Base-by-base conservation (phyloP, 228 moss, liverwort and hornwort genomes). In the Sphagnum magellanicum region DNA sequence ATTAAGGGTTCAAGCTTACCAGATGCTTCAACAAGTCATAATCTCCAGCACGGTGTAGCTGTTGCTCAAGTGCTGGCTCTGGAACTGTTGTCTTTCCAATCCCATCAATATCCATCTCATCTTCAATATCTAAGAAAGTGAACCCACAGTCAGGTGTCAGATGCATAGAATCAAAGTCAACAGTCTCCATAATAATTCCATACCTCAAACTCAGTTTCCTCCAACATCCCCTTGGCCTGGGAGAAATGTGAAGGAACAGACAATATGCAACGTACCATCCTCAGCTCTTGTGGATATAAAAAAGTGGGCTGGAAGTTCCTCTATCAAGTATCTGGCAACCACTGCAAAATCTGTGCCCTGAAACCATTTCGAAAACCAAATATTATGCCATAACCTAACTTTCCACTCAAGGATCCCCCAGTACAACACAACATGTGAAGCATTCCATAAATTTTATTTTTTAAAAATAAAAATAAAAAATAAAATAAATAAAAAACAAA, bases 91-190 rank as follows among this genome's bases (percentile, higher is more conserved):
- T 63, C 48, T 66, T 75, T 74, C 63, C 77, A 75, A 70, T 68
- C 59, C 82, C 91, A 89, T 93, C 97, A 68, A 91, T 71, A 59
- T 93, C 93, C 97, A 93, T 93, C 75, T 93, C 90, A 68, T 97
- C 97, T 67, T 93, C 97, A 74, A 77, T 79, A 78, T 84, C 93
- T 95, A 55, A 32, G 32, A 32, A 32, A 32, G 32, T 32, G 32
- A 32, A 32, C 32, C 32, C 32, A 32, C 32, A 32, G 32, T 32
- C 32, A 32, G 32, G 3, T 32, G 32, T 32, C 32, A 32, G 32
- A 32, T 32, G 32, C 1, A 32, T 32, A 32, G 32, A 32, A 32
- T 32, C 32, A 32, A 32, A 32, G 32, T 32, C 32, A 32, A 32
- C 32, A 32, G 32, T 32, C 32, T 2, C 32, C 32, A 32, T 32